phyloP scores from a whole-genome alignment of 2,329 filamentous ascomycete species.

The Ophiosphaerella korrae region DNA sequence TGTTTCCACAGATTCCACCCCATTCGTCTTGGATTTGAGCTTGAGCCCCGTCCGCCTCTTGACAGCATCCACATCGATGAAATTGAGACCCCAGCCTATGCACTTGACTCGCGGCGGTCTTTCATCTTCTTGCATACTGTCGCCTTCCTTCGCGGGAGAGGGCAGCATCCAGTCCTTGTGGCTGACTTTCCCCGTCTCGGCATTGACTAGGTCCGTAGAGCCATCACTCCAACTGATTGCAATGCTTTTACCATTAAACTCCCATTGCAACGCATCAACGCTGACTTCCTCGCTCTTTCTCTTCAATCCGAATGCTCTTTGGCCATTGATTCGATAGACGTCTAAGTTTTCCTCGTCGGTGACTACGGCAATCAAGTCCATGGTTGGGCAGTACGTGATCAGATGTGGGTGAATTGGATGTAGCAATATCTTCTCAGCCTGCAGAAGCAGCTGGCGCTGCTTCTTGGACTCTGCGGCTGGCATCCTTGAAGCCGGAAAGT shows the following conservation, averaged over 20 bases:
- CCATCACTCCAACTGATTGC: slow-evolving; percentile 86
- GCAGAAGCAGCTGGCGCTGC: slow-evolving; percentile 37
- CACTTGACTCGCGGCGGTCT: slow-evolving; percentile 46
- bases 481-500: slow-evolving; percentile 8
- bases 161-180: slow-evolving; percentile 59
- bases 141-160: neutral
- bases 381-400: slow-evolving; percentile 78
- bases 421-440: slow-evolving; percentile 50
- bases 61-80: slow-evolving; percentile 56
- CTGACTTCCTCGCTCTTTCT: slow-evolving; percentile 42
- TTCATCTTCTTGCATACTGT: slow-evolving; percentile 6
- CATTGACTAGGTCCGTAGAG: slow-evolving; percentile 73
- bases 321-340: slow-evolving; percentile 78
- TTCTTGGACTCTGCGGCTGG: slow-evolving; percentile 4
- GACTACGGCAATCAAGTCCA: slow-evolving; percentile 81
- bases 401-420: slow-evolving; percentile 61
- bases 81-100: slow-evolving; percentile 61
- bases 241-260: slow-evolving; percentile 68
- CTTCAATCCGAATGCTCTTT: slow-evolving; percentile 65
- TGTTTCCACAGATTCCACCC: slow-evolving; percentile 8
- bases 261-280: slow-evolving; percentile 52
- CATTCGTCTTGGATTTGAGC: slow-evolving; percentile 14
- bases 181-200: slow-evolving; percentile 81
- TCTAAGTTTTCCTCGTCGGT: slow-evolving; percentile 70
- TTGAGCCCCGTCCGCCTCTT: slow-evolving; percentile 47